phyloP scores from a whole-genome alignment of 768 basidiomycete species.

The Gautieria morchelliformis region DNA sequence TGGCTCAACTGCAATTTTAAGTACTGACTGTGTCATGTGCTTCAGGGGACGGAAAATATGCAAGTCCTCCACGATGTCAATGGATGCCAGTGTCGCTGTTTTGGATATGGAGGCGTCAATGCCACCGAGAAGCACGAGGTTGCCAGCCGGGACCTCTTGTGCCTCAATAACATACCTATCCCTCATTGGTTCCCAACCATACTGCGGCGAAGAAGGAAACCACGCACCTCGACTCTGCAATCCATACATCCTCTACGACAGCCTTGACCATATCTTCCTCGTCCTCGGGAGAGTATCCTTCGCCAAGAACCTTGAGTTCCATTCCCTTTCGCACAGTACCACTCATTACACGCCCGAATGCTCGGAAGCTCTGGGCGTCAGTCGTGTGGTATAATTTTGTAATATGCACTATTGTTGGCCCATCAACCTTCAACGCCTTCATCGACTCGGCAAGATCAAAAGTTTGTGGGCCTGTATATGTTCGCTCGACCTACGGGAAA shows the following conservation, averaged over 20 bases:
- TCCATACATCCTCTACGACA: constrained; percentile 80
- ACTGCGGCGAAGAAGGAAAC: background rate
- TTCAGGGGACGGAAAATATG: constrained; percentile 94
- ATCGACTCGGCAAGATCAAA: constrained; percentile 71
- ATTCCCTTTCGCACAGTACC: constrained; percentile 80
- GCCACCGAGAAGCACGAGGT: constrained; percentile 86
- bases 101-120: constrained; percentile 93
- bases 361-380: constrained; percentile 93
- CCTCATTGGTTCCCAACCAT: background rate
- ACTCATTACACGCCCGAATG: constrained; percentile 89
- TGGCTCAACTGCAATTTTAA: constrained; percentile 97
- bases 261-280: constrained; percentile 95
- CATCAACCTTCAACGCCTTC: constrained; percentile 73
- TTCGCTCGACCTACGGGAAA: constrained; percentile 53
- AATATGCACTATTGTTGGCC: constrained; percentile 87
- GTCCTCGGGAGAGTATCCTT: constrained; percentile 97
- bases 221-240: constrained; percentile 77
- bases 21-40: constrained; percentile 93
- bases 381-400: constrained; percentile 94
- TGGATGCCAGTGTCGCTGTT: constrained; percentile 77
- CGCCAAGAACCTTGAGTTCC: constrained; percentile 91
- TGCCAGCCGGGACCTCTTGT: constrained; percentile 84
- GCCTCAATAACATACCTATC: constrained; percentile 82
- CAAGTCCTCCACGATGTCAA: constrained; percentile 73
- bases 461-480: constrained; percentile 83